Evolutionary conservation across 2,329 filamentous ascomycete genomes (phyloP).

Genomic region (Leptographium wingfieldii): DNA sequence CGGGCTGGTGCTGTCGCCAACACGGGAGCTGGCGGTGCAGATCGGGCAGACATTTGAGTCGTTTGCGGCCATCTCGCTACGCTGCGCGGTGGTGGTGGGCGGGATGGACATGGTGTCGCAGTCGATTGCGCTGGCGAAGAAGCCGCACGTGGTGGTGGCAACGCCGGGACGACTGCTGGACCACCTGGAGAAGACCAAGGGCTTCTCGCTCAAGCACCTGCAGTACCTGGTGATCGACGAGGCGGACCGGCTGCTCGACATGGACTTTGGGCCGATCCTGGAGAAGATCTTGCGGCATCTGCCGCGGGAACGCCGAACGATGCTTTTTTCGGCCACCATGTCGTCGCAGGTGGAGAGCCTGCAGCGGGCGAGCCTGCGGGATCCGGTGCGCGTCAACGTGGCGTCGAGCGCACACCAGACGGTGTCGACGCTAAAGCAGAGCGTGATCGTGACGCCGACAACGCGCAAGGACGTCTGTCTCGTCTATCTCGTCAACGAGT

Average conservation of each 20-base stretch:
- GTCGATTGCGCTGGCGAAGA: conserved; percentile 83
- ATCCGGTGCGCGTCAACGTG: conserved; percentile 35
- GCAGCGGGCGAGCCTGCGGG: conserved; percentile 76
- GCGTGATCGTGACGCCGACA: conserved; percentile 76
- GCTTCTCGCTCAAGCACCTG: conserved; percentile 66
- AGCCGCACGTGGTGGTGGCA: conserved; percentile 85
- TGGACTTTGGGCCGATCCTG: conserved; percentile 14
- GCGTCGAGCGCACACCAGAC: conserved; percentile 80
- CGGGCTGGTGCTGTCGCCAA: conserved; percentile 83
- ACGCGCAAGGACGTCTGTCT: conserved; percentile 84
- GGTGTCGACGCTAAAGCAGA: conserved; percentile 76
- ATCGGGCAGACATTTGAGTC: conserved; percentile 82
- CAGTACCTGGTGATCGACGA: conserved; percentile 94
- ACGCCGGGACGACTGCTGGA: conserved; percentile 83
- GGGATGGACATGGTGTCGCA: conserved; percentile 95
- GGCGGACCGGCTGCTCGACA: conserved; percentile 76
- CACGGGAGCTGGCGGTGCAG: conserved; percentile 84
- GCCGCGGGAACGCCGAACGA: conserved; percentile 65
- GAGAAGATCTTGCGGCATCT: conserved; percentile 82
- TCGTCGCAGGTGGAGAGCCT: conserved; percentile 85
- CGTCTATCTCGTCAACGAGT: conserved; percentile 75
- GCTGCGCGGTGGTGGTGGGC: conserved; percentile 76
- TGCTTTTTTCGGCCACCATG: conserved; percentile 65
- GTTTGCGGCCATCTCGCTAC: conserved; percentile 78
- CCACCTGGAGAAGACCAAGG: conserved; percentile 92